These are phyloP conservation scores for Epicoccum nigrum DNA, from an alignment of 2,329 filamentous ascomycete species.

Conservation along the genomic window DNA sequence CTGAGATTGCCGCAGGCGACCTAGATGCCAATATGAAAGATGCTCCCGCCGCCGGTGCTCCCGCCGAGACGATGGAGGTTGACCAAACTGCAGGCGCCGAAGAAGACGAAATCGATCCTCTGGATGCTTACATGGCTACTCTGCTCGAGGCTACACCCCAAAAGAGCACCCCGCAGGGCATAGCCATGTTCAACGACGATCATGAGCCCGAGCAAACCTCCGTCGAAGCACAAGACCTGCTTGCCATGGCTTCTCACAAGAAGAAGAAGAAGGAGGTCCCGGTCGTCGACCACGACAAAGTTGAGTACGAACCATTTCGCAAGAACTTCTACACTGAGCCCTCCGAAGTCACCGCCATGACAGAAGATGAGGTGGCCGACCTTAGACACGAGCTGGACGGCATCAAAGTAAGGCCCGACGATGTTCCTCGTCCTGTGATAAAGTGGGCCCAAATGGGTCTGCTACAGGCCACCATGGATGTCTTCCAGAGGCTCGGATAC, in stretches of 20 bases:
- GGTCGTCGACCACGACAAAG: slow-evolving; percentile 81
- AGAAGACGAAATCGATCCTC: slow-evolving; percentile 80
- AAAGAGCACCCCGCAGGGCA: slow-evolving; percentile 69
- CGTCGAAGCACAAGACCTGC: slow-evolving; percentile 62
- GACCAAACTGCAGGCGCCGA: slow-evolving; percentile 56
- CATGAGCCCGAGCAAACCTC: slow-evolving; percentile 73
- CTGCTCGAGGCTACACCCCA: slow-evolving; percentile 51
- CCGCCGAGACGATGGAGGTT: slow-evolving; percentile 61
- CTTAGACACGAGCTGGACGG: slow-evolving; percentile 88
- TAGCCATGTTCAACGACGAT: slow-evolving; percentile 85
- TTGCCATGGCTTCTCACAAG: slow-evolving; percentile 63
- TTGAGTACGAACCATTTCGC: slow-evolving; percentile 82
- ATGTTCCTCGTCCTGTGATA: slow-evolving; percentile 90
- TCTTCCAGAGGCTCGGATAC: slow-evolving; percentile 81
- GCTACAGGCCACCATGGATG: slow-evolving; percentile 83
- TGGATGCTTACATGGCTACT: slow-evolving; percentile 96
- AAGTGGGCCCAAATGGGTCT: slow-evolving; percentile 97
- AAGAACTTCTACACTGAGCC: slow-evolving; percentile 97
- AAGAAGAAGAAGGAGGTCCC: slow-evolving; percentile 98
- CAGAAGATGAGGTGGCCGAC: slow-evolving; percentile 80
- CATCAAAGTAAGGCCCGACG: slow-evolving; percentile 79
- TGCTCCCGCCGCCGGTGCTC: slow-evolving; percentile 33
- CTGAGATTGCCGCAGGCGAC: slow-evolving; percentile 55
- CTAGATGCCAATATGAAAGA: slow-evolving; percentile 56
- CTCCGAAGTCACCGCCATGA: slow-evolving; percentile 79